Evolutionary conservation across 768 basidiomycete species (phyloP), one percentile per base, ranked within the genome.

Genomic region (Mycena floridula): DNA sequence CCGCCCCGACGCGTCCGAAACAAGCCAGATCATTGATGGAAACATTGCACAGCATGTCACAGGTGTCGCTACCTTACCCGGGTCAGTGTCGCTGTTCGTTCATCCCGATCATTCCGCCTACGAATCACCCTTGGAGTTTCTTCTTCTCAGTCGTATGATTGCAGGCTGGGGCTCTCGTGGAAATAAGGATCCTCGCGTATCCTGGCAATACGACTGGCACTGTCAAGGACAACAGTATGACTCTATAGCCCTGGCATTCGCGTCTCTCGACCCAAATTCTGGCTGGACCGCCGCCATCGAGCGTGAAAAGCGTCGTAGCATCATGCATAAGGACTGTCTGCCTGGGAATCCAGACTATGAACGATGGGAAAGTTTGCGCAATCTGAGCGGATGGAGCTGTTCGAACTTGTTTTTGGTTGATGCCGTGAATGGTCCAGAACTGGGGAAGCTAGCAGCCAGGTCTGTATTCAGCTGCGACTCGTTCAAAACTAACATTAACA

Each of bases 121-220:
- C n/a, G n/a, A n/a, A n/a, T n/a, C n/a, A n/a, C n/a, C n/a, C n/a
- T n/a, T n/a, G n/a, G n/a, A n/a, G n/a, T n/a, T n/a, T n/a, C n/a
- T n/a, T n/a, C n/a, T n/a, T n/a, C n/a, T n/a, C n/a, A n/a, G n/a
- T n/a, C n/a, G n/a, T n/a, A n/a, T n/a, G n/a, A n/a, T n/a, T n/a
- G n/a, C n/a, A n/a, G n/a, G n/a, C n/a, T n/a, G n/a, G n/a, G n/a
- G n/a, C n/a, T n/a, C n/a, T n/a, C n/a, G n/a, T n/a, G n/a, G n/a
- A n/a, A n/a, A n/a, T n/a, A n/a, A n/a, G n/a, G n/a, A n/a, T n/a
- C n/a, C n/a, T n/a, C n/a, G n/a, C n/a, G n/a, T n/a, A n/a, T n/a
- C n/a, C n/a, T n/a, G n/a, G n/a, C 46, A 46, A 3, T 47, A 53
- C 40, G 52, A 50, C 32, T 53, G 49, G 52, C 43, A 49, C 1